Base-by-base conservation (phyloP, 2,329 filamentous ascomycete genomes). In the Coniosporium tulheliwenetii region DNA sequence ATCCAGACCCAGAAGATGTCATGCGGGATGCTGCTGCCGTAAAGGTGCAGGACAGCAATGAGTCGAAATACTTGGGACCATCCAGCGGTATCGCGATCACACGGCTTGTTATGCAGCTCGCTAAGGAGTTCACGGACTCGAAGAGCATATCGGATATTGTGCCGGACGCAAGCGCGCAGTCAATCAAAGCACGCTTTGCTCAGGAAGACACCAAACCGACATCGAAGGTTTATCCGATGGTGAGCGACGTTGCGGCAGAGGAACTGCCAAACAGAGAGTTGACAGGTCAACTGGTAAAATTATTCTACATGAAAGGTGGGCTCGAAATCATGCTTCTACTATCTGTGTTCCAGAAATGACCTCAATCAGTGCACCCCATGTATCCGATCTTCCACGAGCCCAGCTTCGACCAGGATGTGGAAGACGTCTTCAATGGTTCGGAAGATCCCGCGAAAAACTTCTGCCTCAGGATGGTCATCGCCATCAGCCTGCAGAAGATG, bases 51-150 rank as follows among this genome's bases (percentile, higher is more conserved):
- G 84, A 89, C 51, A 79, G 79, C 42, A 85, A 93, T 57, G 89
- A 95, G 61, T 79, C 84, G 12, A 83, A 89, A 46, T 96, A 91
- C 56, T 68, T 98, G 2, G 91, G 91, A 0, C 84, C 91, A 2
- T 94, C 87, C 38, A 96, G 89, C 58, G 91, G 89, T 44, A 94
- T 95, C 52, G 85, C 86, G 54, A 93, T 96, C 67, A 93, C 87
- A 10, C 78, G 89, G 29, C 71, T 96, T 49, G 79, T 98, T 9
- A 95, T 98, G 82, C 87, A 95, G 58, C 78, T 94, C 60, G 89
- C 89, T 40, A 96, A 94, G 63, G 81, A 86, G 47, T 93, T 89
- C 53, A 93, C 86, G 19, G 82, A 91, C 52, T 81, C 85, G 5
- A 84, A 86, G 59, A 85, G 81, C 48, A 95, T 96, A 56, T 86